A percentile compares a stretch with the other conserved stretches of the same genome.
Conservation (phyloP, 768 basidiomycete genomes). For the Phlebiopsis gigantea region DNA sequence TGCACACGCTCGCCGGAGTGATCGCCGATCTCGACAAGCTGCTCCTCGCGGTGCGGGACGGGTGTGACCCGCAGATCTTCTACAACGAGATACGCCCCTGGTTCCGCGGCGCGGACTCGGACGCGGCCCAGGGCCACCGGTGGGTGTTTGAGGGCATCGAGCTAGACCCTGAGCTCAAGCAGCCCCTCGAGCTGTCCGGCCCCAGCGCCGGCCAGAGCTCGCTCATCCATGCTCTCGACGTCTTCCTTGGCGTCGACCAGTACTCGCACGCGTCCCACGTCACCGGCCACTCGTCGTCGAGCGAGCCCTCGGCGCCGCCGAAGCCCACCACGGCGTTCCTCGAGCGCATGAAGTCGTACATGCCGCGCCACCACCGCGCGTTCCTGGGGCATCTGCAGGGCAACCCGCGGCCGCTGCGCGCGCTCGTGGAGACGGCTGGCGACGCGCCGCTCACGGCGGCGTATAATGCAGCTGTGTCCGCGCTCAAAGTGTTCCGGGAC, state of each 20-base stretch:
- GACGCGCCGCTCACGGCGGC: slow-evolving; percentile 26
- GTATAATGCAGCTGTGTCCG: slow-evolving; percentile 45
- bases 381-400: slow-evolving; percentile 48
- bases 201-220: slow-evolving; percentile 60
- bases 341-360: slow-evolving; percentile 51
- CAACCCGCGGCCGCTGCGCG: slow-evolving; percentile 43
- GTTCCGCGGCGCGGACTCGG: slow-evolving; percentile 52
- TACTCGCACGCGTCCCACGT: slow-evolving; percentile 29
- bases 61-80: slow-evolving; percentile 65
- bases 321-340: slow-evolving; percentile 34
- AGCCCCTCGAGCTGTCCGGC: slow-evolving; percentile 42
- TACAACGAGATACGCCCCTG: slow-evolving; percentile 57
- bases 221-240: slow-evolving; percentile 50
- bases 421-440: slow-evolving; percentile 30
- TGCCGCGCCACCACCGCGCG: slow-evolving; percentile 55
- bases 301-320: slow-evolving; percentile 13
- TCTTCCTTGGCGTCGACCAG: slow-evolving; percentile 48
- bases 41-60: slow-evolving; percentile 58
- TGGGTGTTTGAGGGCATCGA: slow-evolving; percentile 46
- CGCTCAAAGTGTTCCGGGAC: slow-evolving; percentile 53
- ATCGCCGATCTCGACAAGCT: slow-evolving; percentile 59
- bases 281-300: slow-evolving; percentile 21
- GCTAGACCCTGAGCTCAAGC: slow-evolving; percentile 23
- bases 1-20: slow-evolving; percentile 54
- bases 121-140: slow-evolving; percentile 18